Evolutionary conservation across 1,284 basidiomycete genomes (phyloP).

Genomic region (Earliella scabrosa): DNA sequence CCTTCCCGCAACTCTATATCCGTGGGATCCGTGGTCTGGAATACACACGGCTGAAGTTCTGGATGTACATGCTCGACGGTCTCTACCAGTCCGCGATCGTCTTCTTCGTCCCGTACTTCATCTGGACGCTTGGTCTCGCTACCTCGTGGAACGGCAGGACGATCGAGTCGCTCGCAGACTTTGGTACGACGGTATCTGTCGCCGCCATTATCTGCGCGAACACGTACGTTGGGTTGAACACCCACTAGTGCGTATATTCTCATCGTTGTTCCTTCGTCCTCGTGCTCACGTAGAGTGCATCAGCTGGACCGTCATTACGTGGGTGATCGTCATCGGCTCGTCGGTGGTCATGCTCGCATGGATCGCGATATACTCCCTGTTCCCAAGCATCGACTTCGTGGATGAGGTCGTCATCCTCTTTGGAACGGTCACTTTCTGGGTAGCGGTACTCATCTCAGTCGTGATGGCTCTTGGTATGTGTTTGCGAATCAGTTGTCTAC

Average conservation of each 20-base stretch:
- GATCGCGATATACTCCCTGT: constrained; percentile 86
- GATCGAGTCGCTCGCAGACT: constrained; percentile 83
- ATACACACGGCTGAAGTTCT: constrained; percentile 92
- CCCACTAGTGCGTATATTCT: constrained; percentile 72
- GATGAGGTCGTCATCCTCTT: constrained; percentile 79
- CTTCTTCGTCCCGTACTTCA: constrained; percentile 88
- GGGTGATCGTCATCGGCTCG: constrained; percentile 80
- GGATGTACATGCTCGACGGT: constrained; percentile 94
- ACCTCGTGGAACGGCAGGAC: constrained; percentile 76
- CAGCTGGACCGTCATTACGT: constrained; percentile 90
- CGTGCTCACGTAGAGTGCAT: background rate
- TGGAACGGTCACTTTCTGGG: constrained; percentile 84
- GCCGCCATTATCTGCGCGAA: constrained; percentile 90
- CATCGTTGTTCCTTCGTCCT: background rate
- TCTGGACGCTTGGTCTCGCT: constrained; percentile 69
- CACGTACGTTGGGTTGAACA: constrained; percentile 87
- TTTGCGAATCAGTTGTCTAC: constrained; percentile 15
- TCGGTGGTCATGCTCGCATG: constrained; percentile 81
- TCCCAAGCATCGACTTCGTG: constrained; percentile 70
- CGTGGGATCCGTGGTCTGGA: constrained; percentile 92
- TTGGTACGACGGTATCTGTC: constrained; percentile 92
- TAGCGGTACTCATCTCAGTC: constrained; percentile 71
- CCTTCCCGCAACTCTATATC: constrained; percentile 93
- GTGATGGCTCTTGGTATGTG: constrained; percentile 71
- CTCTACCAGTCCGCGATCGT: constrained; percentile 91